Evolutionary conservation across 129 eudicot genomes (phyloP).

Genomic region (Dittrichia graveolens): DNA sequence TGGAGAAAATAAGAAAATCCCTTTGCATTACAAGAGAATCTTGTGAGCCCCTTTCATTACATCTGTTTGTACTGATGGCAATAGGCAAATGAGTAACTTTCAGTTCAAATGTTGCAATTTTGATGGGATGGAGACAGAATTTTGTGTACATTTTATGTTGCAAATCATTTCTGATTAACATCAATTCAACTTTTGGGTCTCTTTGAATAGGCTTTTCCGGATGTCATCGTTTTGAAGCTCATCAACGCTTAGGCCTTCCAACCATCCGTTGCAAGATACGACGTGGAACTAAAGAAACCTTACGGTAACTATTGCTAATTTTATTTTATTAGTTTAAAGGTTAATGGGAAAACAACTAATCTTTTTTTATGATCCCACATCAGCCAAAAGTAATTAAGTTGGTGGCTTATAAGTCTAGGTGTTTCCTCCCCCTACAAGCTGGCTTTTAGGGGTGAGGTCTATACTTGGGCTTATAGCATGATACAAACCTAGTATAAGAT

Average conservation of each 20-base stretch:
- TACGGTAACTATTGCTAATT: constrained; percentile 54
- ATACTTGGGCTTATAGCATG: no score
- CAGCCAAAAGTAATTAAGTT: no score
- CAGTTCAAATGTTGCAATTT: background rate
- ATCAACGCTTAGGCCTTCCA: constrained; percentile 88
- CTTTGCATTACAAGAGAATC: constrained; percentile 4
- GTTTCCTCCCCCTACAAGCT: no score
- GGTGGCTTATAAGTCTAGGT: no score
- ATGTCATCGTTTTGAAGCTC: constrained; percentile 98
- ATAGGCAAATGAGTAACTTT: constrained; percentile 8
- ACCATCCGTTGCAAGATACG: constrained; percentile 97
- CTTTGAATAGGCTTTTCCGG: constrained; percentile 79
- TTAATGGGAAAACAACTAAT: no score
- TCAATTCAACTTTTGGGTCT: background rate
- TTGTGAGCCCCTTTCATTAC: background rate
- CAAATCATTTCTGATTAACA: background rate
- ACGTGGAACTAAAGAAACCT: constrained; percentile 92
- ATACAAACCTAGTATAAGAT: no score
- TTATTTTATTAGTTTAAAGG: background rate
- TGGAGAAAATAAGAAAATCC: background rate
- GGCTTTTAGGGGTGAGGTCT: no score
- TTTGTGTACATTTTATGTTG: no score
- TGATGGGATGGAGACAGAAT: no score
- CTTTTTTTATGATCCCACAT: no score
- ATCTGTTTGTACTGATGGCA: background rate